Evolutionary conservation across 2,329 filamentous ascomycete genomes (phyloP), one percentile per base, ranked within the genome.

Genomic region (Chalara sp.): DNA sequence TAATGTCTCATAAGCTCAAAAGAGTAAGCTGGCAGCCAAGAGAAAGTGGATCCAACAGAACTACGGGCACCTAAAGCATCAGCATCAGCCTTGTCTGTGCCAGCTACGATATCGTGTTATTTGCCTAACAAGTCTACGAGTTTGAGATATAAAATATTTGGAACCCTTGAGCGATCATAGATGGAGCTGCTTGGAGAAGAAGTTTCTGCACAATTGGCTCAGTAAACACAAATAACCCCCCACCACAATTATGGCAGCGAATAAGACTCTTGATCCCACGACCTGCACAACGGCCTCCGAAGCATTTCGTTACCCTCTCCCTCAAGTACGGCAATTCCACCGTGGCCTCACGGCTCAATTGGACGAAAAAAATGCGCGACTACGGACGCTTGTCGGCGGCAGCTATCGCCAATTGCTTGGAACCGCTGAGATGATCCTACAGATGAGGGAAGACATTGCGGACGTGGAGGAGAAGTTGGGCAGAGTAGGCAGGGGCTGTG

Each of bases 351-450:
- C 81, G 62, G 70, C 69, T 7, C 73, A 78, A 57, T 76, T 83
- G 58, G 81, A 84, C 56, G 81, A 84, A 64, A 83, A 83, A 61
- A 75, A 79, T 33, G 72, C 72, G 46, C 80, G 80, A 32, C 72
- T 85, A 62, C 80, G 81, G 59, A 81, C 76, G 13, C 78, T 83
- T 64, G 81, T 85, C 54, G 81, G 81, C 58, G 75, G 72, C 52
- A 83, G 79, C 63, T 97, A 97, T 69, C 87, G 92, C 59, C 89
- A 93, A 61, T 81, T 97, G 6, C 81, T 97, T 30, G 88, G 88
- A 48, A 96, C 92, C 0, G 92, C 92, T 49, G 91, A 96, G 70
- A 84, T 84, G n/a, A 97, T 97, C 58, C 86, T 96, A 49, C 79
- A 84, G 54, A 96, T 97, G 89, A 86, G 89, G 58, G 70, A 70